phyloP scores from a whole-genome alignment of 352 stramenopile genomes.

The Phytophthora pini region DNA sequence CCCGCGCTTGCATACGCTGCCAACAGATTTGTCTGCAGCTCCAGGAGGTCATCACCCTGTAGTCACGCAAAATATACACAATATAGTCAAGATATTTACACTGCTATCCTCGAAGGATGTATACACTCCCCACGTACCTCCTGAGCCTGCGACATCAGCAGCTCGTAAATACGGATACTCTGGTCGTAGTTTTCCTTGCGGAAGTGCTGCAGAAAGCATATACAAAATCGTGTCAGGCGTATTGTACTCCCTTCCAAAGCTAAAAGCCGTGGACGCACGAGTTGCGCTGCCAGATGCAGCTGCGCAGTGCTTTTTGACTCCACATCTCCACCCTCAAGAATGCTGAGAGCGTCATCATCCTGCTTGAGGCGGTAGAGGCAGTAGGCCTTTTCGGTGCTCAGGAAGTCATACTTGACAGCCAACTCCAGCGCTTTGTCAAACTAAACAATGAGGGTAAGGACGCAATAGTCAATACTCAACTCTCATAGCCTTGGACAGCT shows the following conservation, averaged over 20 bases:
- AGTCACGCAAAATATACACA: neutral
- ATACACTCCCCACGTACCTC: constrained; percentile 26
- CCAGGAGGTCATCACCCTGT: constrained; percentile 70
- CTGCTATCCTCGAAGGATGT: too few relatives aligned
- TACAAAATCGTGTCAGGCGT: constrained; percentile 6
- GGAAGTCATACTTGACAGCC: constrained; percentile 69
- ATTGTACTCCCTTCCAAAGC: neutral
- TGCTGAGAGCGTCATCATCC: constrained; percentile 65
- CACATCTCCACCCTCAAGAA: constrained; percentile 39
- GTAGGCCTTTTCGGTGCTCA: constrained; percentile 75
- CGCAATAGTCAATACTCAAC: constrained; percentile 5
- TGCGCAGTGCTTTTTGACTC: constrained; percentile 48
- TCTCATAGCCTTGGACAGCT: neutral
- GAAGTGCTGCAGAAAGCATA: constrained; percentile 55
- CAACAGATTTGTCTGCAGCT: constrained; percentile 82
- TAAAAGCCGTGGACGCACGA: constrained; percentile 40
- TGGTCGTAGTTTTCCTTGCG: constrained; percentile 68
- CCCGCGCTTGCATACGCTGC: constrained; percentile 74
- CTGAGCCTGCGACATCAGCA: constrained; percentile 52
- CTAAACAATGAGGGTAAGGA: constrained; percentile 28
- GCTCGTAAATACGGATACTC: constrained; percentile 81
- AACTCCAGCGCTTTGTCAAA: constrained; percentile 88
- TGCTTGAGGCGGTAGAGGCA: constrained; percentile 85
- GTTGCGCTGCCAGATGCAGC: constrained; percentile 74
- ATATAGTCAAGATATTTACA: neutral